Evolutionary conservation across 306 rosid genomes (phyloP).

Genomic region (Cicer bijugum): DNA sequence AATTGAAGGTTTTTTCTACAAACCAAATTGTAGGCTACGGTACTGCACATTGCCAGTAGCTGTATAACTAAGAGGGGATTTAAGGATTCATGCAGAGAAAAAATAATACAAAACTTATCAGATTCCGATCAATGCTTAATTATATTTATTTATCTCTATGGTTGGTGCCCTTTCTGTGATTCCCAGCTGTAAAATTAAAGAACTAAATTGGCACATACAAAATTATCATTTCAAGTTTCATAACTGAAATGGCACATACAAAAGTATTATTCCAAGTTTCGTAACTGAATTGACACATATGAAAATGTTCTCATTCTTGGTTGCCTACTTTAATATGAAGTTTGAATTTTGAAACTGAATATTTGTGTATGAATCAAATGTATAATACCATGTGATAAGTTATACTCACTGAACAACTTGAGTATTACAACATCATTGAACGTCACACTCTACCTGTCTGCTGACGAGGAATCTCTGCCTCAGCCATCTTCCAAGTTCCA

Average conservation of each 20-base stretch:
- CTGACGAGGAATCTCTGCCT: no score
- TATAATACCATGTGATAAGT: no score
- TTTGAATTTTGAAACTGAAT: constrained; percentile 38
- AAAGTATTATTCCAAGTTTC: constrained; percentile 17
- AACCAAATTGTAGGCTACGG: no score
- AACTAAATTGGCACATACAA: constrained; percentile 34
- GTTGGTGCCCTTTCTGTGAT: constrained; percentile 43
- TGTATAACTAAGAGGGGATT: background rate
- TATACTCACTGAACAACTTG: no score
- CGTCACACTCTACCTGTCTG: no score
- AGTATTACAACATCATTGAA: no score
- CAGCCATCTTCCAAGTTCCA: no score
- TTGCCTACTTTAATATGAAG: constrained; percentile 8
- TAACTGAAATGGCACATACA: constrained; percentile 34
- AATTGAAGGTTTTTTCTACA: no score
- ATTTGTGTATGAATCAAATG: background rate
- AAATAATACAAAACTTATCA: constrained; percentile 43
- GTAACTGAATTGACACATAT: constrained; percentile 33
- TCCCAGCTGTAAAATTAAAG: constrained; percentile 44
- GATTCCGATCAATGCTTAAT: constrained; percentile 39
- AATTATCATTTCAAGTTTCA: constrained; percentile 10
- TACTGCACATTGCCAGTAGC: no score
- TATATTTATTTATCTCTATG: constrained; percentile 19
- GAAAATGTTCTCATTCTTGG: constrained; percentile 37
- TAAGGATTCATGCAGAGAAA: constrained; percentile 20